These are phyloP conservation scores for Vaccinium myrtillus DNA, from an alignment of 148 eudicot genomes.

Conservation along the genomic window DNA sequence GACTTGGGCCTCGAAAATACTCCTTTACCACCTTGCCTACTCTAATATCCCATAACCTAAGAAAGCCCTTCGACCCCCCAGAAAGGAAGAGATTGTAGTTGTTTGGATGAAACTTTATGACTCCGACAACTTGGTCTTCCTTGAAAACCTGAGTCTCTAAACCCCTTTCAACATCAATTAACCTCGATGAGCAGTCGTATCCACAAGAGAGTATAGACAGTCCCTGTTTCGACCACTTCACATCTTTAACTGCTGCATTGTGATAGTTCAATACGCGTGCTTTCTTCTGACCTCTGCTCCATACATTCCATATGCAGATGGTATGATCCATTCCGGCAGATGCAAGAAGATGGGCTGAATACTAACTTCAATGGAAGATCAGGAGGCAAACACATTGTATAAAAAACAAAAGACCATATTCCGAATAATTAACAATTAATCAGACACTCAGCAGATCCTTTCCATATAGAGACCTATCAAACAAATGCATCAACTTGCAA, in stretches of 20 bases:
- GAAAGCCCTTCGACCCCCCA: conserved; percentile 77
- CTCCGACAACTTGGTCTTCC: conserved; percentile 80
- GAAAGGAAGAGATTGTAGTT: conserved; percentile 75
- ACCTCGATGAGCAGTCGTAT: conserved; percentile 68
- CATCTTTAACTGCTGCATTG: conserved; percentile 83
- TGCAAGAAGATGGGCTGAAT: conserved; percentile 94
- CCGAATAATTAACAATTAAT: not conserved
- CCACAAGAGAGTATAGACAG: conserved; percentile 82
- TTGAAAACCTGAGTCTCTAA: conserved; percentile 58
- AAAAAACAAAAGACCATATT: not conserved
- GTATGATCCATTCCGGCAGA: conserved; percentile 92
- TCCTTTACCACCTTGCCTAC: conserved; percentile 57
- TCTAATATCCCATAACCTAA: conserved; percentile 86
- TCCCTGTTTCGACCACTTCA: conserved; percentile 75
- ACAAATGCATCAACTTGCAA: not conserved
- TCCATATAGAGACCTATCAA: not conserved
- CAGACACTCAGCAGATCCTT: not conserved
- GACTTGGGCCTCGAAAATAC: conserved; percentile 61
- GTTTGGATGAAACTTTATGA: conserved; percentile 65
- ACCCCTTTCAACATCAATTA: conserved; percentile 77
- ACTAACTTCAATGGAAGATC: conserved; percentile 44
- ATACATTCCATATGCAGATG: conserved; percentile 81
- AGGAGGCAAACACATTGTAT: conserved; percentile 27
- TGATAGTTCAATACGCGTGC: conserved; percentile 62
- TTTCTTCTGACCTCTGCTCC: conserved; percentile 62